phyloP scores from a whole-genome alignment of 1,284 basidiomycete genomes.

The Ustilago loliicola region DNA sequence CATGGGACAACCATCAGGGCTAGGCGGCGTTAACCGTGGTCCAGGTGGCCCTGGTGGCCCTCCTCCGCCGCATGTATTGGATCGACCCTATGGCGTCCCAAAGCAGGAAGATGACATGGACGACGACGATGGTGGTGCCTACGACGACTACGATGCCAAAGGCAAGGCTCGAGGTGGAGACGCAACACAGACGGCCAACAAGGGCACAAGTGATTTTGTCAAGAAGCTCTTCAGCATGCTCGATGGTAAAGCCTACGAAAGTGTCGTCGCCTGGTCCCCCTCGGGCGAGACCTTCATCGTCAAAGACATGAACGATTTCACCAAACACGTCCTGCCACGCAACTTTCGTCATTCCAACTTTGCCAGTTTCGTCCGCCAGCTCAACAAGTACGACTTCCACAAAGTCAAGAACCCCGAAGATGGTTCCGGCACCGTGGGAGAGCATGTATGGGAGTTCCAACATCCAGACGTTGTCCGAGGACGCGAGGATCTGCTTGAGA shows the following conservation, averaged over 20 bases:
- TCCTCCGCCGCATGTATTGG: constrained; percentile 12
- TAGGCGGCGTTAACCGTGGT: constrained; percentile 4
- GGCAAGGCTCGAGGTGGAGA: constrained; percentile 31
- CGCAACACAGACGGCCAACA: constrained; percentile 33
- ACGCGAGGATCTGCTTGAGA: constrained; percentile 87
- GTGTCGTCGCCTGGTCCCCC: constrained; percentile 88
- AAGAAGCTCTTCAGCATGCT: constrained; percentile 94
- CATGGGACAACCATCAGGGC: constrained; percentile 7
- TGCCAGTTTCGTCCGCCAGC: constrained; percentile 77
- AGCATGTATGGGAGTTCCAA: constrained; percentile 87
- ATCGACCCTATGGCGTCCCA: constrained; percentile 20
- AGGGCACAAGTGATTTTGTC: constrained; percentile 81
- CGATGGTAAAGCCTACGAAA: constrained; percentile 80
- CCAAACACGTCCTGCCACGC: constrained; percentile 89
- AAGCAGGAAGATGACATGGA: constrained; percentile 45
- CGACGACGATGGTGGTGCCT: constrained; percentile 33
- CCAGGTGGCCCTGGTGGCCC: constrained; percentile 6
- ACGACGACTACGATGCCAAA: constrained; percentile 43
- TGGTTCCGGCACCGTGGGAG: constrained; percentile 82
- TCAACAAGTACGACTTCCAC: constrained; percentile 99
- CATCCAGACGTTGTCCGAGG: constrained; percentile 83
- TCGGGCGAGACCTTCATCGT: constrained; percentile 92
- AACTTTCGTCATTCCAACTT: constrained; percentile 99
- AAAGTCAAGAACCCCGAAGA: constrained; percentile 84
- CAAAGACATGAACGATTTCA: constrained; percentile 97